A percentile compares a stretch with the other conserved stretches of the same genome.
phyloP scores from a whole-genome alignment of 495 filamentous ascomycete species.

The Penicillium nucicola region DNA sequence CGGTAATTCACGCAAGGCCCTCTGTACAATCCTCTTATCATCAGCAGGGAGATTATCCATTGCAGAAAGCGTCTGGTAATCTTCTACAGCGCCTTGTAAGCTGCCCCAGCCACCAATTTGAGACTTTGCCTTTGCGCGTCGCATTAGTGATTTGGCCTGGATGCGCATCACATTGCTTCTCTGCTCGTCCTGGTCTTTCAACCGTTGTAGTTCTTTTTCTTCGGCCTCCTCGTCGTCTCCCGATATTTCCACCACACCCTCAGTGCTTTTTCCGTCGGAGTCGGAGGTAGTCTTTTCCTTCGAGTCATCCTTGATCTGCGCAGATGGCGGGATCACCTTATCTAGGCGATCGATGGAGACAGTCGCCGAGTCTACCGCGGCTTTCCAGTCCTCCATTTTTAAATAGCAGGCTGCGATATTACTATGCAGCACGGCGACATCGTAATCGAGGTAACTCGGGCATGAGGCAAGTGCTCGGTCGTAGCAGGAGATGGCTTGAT shows the following conservation, averaged over 20 bases:
- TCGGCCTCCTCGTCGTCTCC: slow-evolving; percentile 60
- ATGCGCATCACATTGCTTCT: slow-evolving; percentile 70
- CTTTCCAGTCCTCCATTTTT: slow-evolving; percentile 84
- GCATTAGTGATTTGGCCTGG: slow-evolving; percentile 77
- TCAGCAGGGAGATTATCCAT: slow-evolving; percentile 57
- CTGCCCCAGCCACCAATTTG: slow-evolving; percentile 74
- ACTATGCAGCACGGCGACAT: slow-evolving; percentile 79
- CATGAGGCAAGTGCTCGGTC: slow-evolving; percentile 77
- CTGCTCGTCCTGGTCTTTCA: slow-evolving; percentile 48
- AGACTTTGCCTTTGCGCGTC: slow-evolving; percentile 72
- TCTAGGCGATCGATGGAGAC: slow-evolving; percentile 70
- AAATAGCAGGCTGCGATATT: slow-evolving; percentile 91
- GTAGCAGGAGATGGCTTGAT: slow-evolving; percentile 86
- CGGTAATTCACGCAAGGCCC: slow-evolving; percentile 62
- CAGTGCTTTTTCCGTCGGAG: slow-evolving; percentile 11
- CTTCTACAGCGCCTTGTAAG: slow-evolving; percentile 77
- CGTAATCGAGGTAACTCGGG: slow-evolving; percentile 86
- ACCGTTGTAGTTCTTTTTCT: slow-evolving; percentile 50
- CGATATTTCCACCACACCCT: slow-evolving; percentile 47
- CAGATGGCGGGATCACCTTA: slow-evolving; percentile 47
- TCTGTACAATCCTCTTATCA: slow-evolving; percentile 65
- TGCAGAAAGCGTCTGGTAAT: slow-evolving; percentile 58
- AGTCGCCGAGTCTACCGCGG: slow-evolving; percentile 70
- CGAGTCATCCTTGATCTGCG: slow-evolving; percentile 15
- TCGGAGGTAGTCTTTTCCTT: slow-evolving; percentile 17